Evolutionary conservation across 495 filamentous ascomycete genomes (phyloP), one percentile per base, ranked within the genome.

Genomic region (Lophiotrema nucula): DNA sequence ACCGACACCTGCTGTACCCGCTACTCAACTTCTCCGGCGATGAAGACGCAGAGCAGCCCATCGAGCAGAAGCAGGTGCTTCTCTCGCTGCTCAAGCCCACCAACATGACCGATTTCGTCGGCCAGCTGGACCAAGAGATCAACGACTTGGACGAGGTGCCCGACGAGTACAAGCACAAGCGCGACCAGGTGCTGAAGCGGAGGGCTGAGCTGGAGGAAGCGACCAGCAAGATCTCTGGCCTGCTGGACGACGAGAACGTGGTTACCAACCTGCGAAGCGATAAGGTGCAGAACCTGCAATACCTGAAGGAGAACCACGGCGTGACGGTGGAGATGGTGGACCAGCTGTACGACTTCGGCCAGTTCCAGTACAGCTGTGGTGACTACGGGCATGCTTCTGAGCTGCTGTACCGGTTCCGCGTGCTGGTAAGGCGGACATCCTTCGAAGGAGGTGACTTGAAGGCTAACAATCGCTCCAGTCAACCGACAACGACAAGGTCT

Each of bases 81-180:
- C 96, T 90, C 71, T 84, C 90, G 72, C 82, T 98, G 25, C 83
- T 97, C 53, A 92, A 95, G 80, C 83, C 87, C 71, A 96, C 93
- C 53, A 95, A 97, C 78, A 98, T 98, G 93, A 90, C 84, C 65
- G 93, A 97, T 73, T 98, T 95, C 71, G 89, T 97, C 37, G 89
- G 90, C 62, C 85, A 85, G 60, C 77, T 98, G 66, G 88, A 95
- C 77, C 81, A 85, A 69, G 85, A 96, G 70, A 82, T 98, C 61
- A 82, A 96, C 74, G 79, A 87, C 62, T 82, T 88, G 53, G 81
- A 88, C 38, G 79, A 89, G 42, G 76, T 87, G 47, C 91, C 93
- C 21, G 80, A 86, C 50, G 91, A 97, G 72, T 96, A 90, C 70
- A 77, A 82, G 54, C 86, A 87, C 70, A 92, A 88, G 83, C 82